Evolutionary conservation across 2,329 filamentous ascomycete genomes (phyloP).

Genomic region (Scortechinia acanthostroma): DNA sequence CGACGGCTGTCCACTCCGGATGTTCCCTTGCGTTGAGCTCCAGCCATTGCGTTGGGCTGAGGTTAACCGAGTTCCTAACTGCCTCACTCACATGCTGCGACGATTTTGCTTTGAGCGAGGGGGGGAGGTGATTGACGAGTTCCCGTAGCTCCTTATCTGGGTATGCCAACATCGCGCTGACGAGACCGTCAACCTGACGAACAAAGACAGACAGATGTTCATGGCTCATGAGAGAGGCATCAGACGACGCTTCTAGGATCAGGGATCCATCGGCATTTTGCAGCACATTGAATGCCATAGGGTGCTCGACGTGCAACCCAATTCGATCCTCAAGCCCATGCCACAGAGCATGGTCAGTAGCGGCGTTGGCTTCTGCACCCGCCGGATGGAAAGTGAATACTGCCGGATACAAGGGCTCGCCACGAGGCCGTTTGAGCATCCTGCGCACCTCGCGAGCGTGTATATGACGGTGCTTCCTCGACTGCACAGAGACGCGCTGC

Average conservation of each 20-base stretch:
- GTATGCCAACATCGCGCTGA: slow-evolving; percentile 13
- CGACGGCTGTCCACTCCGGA: slow-evolving; percentile 45
- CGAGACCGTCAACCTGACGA: slow-evolving; percentile 16
- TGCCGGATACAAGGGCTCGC: slow-evolving; percentile 17
- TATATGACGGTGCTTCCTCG: neutral
- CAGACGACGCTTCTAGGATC: slow-evolving; percentile 13
- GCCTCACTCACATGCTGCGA: neutral
- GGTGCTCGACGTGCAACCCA: slow-evolving; percentile 26
- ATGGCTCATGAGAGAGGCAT: slow-evolving; percentile 12
- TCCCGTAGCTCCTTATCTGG: slow-evolving; percentile 14
- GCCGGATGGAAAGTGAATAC: slow-evolving; percentile 20
- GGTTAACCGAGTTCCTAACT: slow-evolving; percentile 7
- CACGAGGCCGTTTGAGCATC: slow-evolving; percentile 13
- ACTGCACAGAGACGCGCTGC: slow-evolving; percentile 1
- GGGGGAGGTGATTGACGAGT: slow-evolving; percentile 12
- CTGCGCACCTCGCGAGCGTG: slow-evolving; percentile 1
- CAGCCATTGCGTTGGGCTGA: slow-evolving; percentile 11
- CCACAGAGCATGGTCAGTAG: slow-evolving; percentile 12
- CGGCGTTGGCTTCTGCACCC: neutral
- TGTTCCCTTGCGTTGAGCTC: slow-evolving; percentile 33
- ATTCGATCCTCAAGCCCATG: slow-evolving; percentile 16
- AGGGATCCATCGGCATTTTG: slow-evolving; percentile 10
- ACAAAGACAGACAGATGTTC: slow-evolving; percentile 17
- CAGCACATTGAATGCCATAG: slow-evolving; percentile 27
- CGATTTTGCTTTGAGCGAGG: slow-evolving; percentile 12